Evolutionary conservation across 768 basidiomycete genomes (phyloP), one percentile per base, ranked within the genome.

Genomic region (Cystofilobasidium ferigula): DNA sequence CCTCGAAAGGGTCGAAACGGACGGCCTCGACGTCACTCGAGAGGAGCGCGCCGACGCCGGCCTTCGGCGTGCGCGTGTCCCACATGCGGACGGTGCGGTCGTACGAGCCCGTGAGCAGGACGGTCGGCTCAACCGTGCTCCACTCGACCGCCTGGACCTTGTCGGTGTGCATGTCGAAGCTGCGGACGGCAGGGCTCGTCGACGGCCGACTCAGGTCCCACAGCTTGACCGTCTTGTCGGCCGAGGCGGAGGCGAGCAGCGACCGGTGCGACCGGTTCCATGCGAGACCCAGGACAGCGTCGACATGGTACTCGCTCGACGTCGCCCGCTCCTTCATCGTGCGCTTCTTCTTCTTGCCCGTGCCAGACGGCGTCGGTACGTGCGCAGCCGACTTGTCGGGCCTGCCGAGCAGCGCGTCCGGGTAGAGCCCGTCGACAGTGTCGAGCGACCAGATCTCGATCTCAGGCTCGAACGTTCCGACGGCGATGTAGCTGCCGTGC

Each of bases 371-470:
- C 9, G 80, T 79, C 0, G 88, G 87, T 6, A 89, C 78, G 72
- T 89, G 89, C 18, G 86, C 85, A 64, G 85, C 83, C 18, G 87
- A 86, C 71, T 85, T 82, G 71, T 92, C 88, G 0, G 89, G 89
- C 47, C 91, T 84, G 30, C 95, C 95, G 38, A 99, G 84, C 65
- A 99, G 84, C 63, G 86, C 84, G 69, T 86, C 84, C 0, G 95
- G 95, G 75, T 94, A 98, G 80, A 98, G 86, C 24, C 89, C 85
- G 72, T 98, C 94, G 57, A 99, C 81, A 35, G 87, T 81, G 75
- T 98, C 93, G 60, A 97, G 81, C 20, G 91, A 93, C 90, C 93
- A 99, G 71, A 99, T 94, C 77, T 99, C 95, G 69, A 99, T 97
- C 73, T 94, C 90, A 28, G 95, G 94, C 70, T 98, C 93, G 62